These are phyloP conservation scores for Apiospora saccharicola DNA, from an alignment of 2,329 filamentous ascomycete species.

Conservation along the genomic window DNA sequence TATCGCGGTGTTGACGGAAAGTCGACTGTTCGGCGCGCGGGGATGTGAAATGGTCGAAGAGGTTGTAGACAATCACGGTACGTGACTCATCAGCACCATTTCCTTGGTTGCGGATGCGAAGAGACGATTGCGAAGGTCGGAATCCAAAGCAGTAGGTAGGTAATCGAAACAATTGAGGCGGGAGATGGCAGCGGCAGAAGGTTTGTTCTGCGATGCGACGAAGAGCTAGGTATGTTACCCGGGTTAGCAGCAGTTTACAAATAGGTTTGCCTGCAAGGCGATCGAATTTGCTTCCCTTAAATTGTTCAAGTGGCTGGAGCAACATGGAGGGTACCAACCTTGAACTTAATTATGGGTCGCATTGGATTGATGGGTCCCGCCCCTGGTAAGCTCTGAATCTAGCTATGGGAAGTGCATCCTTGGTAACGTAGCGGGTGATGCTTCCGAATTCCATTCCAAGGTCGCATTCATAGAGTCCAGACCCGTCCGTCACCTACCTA, in stretches of 20 bases:
- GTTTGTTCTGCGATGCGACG: conserved; percentile 9
- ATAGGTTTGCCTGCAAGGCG: neutral
- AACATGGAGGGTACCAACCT: neutral
- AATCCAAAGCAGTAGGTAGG: neutral
- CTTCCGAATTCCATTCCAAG: neutral
- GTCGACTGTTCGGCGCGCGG: neutral
- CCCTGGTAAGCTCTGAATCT: neutral
- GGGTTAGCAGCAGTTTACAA: neutral
- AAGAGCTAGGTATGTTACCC: neutral
- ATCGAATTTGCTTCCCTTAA: conserved; percentile 5
- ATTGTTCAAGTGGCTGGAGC: conserved; percentile 11
- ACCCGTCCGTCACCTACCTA: neutral
- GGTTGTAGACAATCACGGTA: neutral
- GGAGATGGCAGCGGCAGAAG: neutral
- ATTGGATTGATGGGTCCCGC: neutral
- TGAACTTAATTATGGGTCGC: neutral
- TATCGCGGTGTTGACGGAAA: neutral
- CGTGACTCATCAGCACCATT: neutral
- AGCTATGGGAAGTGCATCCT: no score
- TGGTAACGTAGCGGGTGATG: neutral
- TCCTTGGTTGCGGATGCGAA: neutral
- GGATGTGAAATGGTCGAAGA: neutral
- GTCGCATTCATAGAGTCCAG: neutral
- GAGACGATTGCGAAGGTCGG: neutral
- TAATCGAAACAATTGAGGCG: neutral